These are phyloP conservation scores for Hura crepitans DNA, from an alignment of 441 rosid genomes.

Conservation along the genomic window DNA sequence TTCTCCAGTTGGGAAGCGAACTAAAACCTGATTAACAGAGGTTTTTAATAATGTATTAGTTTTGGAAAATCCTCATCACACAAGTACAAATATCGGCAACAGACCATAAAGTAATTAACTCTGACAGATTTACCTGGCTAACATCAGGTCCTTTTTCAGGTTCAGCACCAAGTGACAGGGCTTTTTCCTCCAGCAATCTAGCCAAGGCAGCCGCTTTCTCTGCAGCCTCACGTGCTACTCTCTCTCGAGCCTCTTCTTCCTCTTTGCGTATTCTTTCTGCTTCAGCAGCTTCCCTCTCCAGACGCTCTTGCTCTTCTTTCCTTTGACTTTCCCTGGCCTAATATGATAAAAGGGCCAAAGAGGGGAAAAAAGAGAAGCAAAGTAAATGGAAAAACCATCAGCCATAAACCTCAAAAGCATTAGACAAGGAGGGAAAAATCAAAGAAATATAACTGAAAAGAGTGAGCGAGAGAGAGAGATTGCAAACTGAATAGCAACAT, in stretches of 20 bases:
- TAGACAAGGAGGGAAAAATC: background rate
- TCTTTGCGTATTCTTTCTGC: conserved; percentile 78
- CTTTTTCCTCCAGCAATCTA: conserved; percentile 78
- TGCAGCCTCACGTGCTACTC: conserved; percentile 73
- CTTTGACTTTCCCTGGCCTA: conserved; percentile 92
- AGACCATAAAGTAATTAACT: background rate
- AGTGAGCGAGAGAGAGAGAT: too few relatives aligned
- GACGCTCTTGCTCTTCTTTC: conserved; percentile 75
- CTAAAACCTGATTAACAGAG: conserved; percentile 55
- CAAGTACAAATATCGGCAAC: too few relatives aligned
- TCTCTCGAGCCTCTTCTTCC: conserved; percentile 83
- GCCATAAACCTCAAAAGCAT: background rate
- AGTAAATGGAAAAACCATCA: conserved; percentile 7
- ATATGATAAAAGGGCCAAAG: background rate
- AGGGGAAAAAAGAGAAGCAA: background rate
- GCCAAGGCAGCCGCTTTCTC: conserved; percentile 76
- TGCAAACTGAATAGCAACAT: conserved; percentile 20
- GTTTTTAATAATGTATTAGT: background rate
- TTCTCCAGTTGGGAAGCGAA: conserved; percentile 84
- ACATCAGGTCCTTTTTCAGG: conserved; percentile 86
- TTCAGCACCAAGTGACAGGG: conserved; percentile 72
- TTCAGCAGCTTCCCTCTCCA: conserved; percentile 90
- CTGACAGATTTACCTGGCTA: conserved; percentile 54
- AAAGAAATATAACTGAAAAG: background rate
- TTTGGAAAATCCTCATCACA: background rate